A percentile compares a stretch with the other conserved stretches of the same genome.
These are phyloP conservation scores for Exophiala alcalophila DNA, from an alignment of 2,329 filamentous ascomycete genomes.

Conservation along the genomic window DNA sequence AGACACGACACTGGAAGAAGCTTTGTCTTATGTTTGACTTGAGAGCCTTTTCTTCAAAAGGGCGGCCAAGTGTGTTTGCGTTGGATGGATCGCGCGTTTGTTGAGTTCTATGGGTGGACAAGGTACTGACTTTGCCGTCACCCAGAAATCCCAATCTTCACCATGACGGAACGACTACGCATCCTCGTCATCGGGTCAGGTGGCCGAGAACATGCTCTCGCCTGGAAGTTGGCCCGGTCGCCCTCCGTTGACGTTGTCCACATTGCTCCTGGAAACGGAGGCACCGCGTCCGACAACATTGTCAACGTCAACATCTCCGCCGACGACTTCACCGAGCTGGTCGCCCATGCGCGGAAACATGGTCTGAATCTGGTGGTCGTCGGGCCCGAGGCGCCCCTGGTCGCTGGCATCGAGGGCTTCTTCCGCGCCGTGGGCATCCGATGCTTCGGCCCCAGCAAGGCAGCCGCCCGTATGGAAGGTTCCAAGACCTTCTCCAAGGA, in stretches of 20 bases:
- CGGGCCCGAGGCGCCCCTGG: constrained; percentile 89
- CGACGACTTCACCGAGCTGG: constrained; percentile 74
- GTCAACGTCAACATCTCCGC: constrained; percentile 70
- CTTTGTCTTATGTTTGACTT: too few relatives aligned
- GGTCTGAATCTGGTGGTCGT: constrained; percentile 79
- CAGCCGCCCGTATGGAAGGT: constrained; percentile 86
- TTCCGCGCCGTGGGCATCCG: constrained; percentile 73
- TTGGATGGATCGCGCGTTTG: too few relatives aligned
- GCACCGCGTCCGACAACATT: constrained; percentile 64
- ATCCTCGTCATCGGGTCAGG: constrained; percentile 90
- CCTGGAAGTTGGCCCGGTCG: constrained; percentile 90
- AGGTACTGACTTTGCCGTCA: too few relatives aligned
- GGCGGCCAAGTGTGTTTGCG: too few relatives aligned
- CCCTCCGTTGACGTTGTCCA: constrained; percentile 71
- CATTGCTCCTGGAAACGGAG: constrained; percentile 76
- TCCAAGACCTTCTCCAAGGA: constrained; percentile 98
- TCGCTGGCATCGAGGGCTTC: constrained; percentile 81
- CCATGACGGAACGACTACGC: constrained; percentile 50
- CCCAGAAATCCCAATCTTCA: background rate
- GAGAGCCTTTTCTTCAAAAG: too few relatives aligned
- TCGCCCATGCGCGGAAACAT: constrained; percentile 70
- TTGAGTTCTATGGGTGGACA: too few relatives aligned
- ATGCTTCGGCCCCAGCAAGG: constrained; percentile 80
- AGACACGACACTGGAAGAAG: too few relatives aligned
- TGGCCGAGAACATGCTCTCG: constrained; percentile 88